phyloP scores from a whole-genome alignment of 75 land plant genomes.

The Gnetum montanum region DNA sequence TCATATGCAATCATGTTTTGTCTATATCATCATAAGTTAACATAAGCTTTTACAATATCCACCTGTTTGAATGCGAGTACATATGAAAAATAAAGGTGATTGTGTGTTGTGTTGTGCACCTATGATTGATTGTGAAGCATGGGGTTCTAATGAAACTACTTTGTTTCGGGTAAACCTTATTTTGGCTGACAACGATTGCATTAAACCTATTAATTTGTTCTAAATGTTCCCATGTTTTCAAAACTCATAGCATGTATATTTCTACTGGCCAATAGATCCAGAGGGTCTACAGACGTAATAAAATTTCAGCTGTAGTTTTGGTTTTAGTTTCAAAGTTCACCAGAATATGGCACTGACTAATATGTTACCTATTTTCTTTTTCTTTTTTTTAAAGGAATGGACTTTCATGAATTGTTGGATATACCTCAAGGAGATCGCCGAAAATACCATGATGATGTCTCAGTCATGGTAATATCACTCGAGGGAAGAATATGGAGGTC shows the following conservation, averaged over 20 bases:
- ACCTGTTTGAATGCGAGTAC: too few relatives aligned
- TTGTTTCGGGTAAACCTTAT: too few relatives aligned
- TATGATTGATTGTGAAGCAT: too few relatives aligned
- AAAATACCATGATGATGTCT: conserved; percentile 85
- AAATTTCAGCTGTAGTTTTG: too few relatives aligned
- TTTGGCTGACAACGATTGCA: too few relatives aligned
- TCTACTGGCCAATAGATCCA: background rate
- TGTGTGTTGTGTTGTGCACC: too few relatives aligned
- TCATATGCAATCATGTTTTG: background rate
- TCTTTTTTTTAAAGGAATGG: conserved; percentile 41
- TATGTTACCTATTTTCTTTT: background rate
- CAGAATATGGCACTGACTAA: too few relatives aligned
- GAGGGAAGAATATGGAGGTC: conserved; percentile 81
- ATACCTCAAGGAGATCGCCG: conserved; percentile 72
- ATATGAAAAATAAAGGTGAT: too few relatives aligned
- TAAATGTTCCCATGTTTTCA: background rate
- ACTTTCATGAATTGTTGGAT: conserved; percentile 73
- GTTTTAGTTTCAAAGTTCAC: too few relatives aligned
- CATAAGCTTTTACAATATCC: too few relatives aligned
- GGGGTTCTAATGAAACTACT: too few relatives aligned
- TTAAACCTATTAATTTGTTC: background rate
- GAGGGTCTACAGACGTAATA: too few relatives aligned
- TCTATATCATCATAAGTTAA: background rate
- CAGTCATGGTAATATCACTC: conserved; percentile 77
- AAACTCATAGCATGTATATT: background rate